phyloP scores from a whole-genome alignment of 2,329 filamentous ascomycete genomes.

The Hypoxylon sp. region DNA sequence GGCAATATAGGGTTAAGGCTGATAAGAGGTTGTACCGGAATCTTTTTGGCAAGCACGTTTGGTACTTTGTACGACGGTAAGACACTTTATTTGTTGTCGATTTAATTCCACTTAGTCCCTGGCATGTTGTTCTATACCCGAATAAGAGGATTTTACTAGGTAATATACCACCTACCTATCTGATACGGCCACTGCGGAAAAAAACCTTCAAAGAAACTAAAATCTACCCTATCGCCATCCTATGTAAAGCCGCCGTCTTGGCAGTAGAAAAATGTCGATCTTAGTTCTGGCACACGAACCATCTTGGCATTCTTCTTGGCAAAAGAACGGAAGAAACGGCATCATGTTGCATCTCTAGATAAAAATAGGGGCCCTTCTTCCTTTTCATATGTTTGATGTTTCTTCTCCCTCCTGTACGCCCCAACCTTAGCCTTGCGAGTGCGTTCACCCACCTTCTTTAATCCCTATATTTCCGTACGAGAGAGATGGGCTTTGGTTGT shows the following conservation, averaged over 20 bases:
- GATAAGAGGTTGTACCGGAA: not conserved
- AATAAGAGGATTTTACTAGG: constrained; percentile 11
- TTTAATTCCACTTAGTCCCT: constrained; percentile 12
- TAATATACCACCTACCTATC: constrained; percentile 27
- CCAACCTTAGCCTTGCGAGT: constrained; percentile 5
- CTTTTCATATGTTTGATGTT: constrained; percentile 35
- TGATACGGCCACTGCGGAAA: constrained; percentile 12
- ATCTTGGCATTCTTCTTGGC: constrained; percentile 46
- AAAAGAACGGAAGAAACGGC: constrained; percentile 45
- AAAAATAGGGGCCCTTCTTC: constrained; percentile 42
- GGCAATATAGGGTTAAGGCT: constrained; percentile 25
- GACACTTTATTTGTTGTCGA: not conserved
- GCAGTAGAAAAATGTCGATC: constrained; percentile 40
- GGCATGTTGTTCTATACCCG: constrained; percentile 11
- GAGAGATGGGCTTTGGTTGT: constrained; percentile 28
- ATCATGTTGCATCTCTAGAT: constrained; percentile 43
- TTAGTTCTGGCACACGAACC: constrained; percentile 40
- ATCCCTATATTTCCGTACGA: constrained; percentile 4
- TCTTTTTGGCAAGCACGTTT: not conserved
- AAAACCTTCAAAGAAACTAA: constrained; percentile 27
- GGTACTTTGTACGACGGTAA: constrained; percentile 1
- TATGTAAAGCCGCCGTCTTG: constrained; percentile 35
- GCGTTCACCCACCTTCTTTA: constrained; percentile 13
- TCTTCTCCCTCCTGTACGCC: constrained; percentile 20
- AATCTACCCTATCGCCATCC: constrained; percentile 30